Conservation (phyloP, 345 rosid genomes). For the Gossypium bickii region DNA sequence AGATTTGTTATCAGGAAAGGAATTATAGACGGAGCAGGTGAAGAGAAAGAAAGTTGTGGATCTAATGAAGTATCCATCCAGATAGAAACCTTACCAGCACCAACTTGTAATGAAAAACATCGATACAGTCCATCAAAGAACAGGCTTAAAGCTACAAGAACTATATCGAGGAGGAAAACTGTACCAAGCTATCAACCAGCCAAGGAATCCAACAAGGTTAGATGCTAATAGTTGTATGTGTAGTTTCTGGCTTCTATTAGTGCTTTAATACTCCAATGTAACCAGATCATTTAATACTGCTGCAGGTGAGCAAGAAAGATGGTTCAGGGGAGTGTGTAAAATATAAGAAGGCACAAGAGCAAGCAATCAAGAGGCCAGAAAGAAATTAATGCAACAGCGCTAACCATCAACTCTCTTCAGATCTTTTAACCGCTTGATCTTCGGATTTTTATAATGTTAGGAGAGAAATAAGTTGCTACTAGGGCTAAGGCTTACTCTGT, state of each 20-base stretch:
- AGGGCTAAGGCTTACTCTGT: not conserved
- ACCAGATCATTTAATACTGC: not conserved
- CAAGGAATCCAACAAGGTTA: slow-evolving; percentile 44
- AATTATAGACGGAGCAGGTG: slow-evolving; percentile 40
- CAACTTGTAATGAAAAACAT: slow-evolving; percentile 20
- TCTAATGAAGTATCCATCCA: slow-evolving; percentile 69
- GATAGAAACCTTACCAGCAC: slow-evolving; percentile 33
- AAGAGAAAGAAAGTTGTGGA: slow-evolving; percentile 83
- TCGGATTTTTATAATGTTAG: not conserved
- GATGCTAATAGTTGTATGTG: not conserved
- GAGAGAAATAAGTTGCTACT: not conserved
- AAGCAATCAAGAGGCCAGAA: slow-evolving; percentile 23
- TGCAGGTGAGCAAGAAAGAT: slow-evolving; percentile 40
- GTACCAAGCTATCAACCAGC: slow-evolving; percentile 43
- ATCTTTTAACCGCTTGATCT: not conserved
- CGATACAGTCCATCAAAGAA: slow-evolving; percentile 26
- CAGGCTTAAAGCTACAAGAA: slow-evolving; percentile 32
- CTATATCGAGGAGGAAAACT: slow-evolving; percentile 45
- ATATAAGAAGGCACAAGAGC: slow-evolving; percentile 30
- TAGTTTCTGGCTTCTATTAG: slow-evolving; percentile 1
- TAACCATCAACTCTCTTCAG: slow-evolving; percentile 1
- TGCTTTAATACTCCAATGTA: not conserved
- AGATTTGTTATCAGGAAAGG: slow-evolving; percentile 25
- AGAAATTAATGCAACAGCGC: slow-evolving; percentile 25
- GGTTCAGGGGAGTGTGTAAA: slow-evolving; percentile 27